A percentile compares a stretch with the other conserved stretches of the same genome.
Conservation (phyloP, 2,329 filamentous ascomycete genomes). For the Sclerotinia glacialis region DNA sequence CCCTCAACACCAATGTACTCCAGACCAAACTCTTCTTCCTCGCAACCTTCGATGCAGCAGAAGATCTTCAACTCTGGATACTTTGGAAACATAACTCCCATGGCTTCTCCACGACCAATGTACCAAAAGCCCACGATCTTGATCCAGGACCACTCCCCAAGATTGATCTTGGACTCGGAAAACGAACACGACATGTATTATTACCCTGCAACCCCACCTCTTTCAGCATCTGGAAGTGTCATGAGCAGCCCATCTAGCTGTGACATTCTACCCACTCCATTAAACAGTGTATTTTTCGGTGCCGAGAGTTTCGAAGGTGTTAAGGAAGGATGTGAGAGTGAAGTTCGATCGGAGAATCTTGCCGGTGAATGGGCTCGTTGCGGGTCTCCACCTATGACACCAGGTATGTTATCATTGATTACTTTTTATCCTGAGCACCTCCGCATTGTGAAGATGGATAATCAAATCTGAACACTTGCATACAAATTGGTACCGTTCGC, state of each 20-base stretch:
- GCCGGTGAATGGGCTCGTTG: constrained; percentile 73
- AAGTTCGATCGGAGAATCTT: constrained; percentile 69
- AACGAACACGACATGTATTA: constrained; percentile 62
- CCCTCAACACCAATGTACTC: constrained; percentile 64
- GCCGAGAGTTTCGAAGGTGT: constrained; percentile 64
- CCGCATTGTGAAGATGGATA: background rate
- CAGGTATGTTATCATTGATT: constrained; percentile 62
- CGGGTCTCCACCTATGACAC: constrained; percentile 82
- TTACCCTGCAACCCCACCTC: constrained; percentile 81
- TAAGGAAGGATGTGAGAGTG: constrained; percentile 70
- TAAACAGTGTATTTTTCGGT: constrained; percentile 75
- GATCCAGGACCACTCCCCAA: constrained; percentile 55
- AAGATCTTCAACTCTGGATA: constrained; percentile 37
- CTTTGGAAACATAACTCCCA: constrained; percentile 59
- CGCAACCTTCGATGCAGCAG: constrained; percentile 49
- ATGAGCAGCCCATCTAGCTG: constrained; percentile 81
- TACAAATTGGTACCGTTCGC: background rate
- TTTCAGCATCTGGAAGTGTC: constrained; percentile 80
- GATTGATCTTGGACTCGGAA: constrained; percentile 71
- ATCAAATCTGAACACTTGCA: background rate
- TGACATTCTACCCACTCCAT: constrained; percentile 76
- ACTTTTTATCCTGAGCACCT: background rate
- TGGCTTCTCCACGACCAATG: constrained; percentile 70
- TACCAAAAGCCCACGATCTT: constrained; percentile 72
- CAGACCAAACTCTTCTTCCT: constrained; percentile 62